Evolutionary conservation across 805 yeast species (phyloP).

Genomic region (Kuraishia capsulata): DNA sequence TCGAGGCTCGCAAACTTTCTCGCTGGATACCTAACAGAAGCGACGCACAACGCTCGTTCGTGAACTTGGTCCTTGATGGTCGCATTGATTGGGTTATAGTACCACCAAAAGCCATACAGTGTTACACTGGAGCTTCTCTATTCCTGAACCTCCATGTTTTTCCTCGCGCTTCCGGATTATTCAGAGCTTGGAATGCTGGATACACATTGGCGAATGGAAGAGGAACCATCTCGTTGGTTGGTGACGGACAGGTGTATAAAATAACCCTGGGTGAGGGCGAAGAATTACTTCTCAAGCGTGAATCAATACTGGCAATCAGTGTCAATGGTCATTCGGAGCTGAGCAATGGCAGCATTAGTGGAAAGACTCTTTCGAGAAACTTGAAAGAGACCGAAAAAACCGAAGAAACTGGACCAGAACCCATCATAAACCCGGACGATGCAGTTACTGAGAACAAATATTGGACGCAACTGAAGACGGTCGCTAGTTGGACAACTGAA

Average conservation of each 20-base stretch:
- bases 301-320: conserved; percentile 39
- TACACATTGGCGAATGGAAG: conserved; percentile 45
- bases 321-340: conserved; percentile 40
- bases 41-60: conserved; percentile 28
- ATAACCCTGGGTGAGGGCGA: conserved; percentile 35
- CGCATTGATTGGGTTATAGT: conserved; percentile 55
- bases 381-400: not conserved
- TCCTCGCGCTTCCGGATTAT: conserved; percentile 38
- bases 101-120: conserved; percentile 36
- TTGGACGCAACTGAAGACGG: not conserved
- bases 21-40: conserved; percentile 3
- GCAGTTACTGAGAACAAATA: not conserved
- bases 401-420: not conserved
- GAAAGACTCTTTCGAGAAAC: not conserved
- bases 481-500: not conserved
- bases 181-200: conserved; percentile 25
- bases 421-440: not conserved
- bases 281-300: conserved; percentile 34
- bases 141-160: conserved; percentile 24
- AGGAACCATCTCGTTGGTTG: conserved; percentile 46
- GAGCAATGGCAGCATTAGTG: conserved; percentile 2
- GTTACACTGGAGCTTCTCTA: conserved; percentile 45
- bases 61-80: conserved; percentile 44
- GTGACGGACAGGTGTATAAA: conserved; percentile 44
- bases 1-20: conserved; percentile 9